Base-by-base conservation (phyloP, 345 rosid species). In the Salix brachista region DNA sequence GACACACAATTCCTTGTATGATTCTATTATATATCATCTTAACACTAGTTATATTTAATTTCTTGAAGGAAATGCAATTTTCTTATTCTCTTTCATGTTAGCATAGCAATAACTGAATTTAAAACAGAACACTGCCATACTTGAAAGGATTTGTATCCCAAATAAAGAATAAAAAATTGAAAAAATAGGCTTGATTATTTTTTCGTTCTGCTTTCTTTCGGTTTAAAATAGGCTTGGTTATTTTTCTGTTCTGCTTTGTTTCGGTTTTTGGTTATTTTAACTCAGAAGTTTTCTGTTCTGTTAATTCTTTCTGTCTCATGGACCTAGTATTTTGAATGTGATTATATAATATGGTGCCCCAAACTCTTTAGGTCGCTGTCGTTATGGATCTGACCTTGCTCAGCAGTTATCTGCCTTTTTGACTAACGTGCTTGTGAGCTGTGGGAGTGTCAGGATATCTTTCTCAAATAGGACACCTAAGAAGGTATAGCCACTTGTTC, bases 401-500 rank as follows among this genome's bases (percentile, higher is more conserved):
- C 91, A 89, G 84, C 92, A 91, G 86, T 85, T 96, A 87, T 83
- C 89, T 70, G 77, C 88, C 76, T 50, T 75, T 67, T 83, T 92
- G 79, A 87, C 85, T 62, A 84, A 85, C 70, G 94, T 89, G 69
- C 90, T 91, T 69, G 81, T 66, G 61, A 90, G 85, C 69, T 91
- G 99, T 78, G 99, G 99, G 74, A 92, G 90, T 75, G 86, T 96
- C 80, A 89, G 93, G 84, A 86, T 96, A 81, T 88, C 95, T 75
- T 88, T 96, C 84, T 94, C 98, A 11, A 83, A 69, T 76, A 92
- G 85, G 85, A 92, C 98, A 60, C 97, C 98, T 68, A 85, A 77
- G 74, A 96, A 96, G 98, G 99, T 94, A 85, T 58, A 37, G 44
- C 70, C 17, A 14, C 73, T 11, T 77, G 46, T 72, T 19, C 65